Evolutionary conservation across 108 stramenopile genomes (phyloP), one percentile per base, ranked within the genome.

Genomic region (Epipyxis sp.): DNA sequence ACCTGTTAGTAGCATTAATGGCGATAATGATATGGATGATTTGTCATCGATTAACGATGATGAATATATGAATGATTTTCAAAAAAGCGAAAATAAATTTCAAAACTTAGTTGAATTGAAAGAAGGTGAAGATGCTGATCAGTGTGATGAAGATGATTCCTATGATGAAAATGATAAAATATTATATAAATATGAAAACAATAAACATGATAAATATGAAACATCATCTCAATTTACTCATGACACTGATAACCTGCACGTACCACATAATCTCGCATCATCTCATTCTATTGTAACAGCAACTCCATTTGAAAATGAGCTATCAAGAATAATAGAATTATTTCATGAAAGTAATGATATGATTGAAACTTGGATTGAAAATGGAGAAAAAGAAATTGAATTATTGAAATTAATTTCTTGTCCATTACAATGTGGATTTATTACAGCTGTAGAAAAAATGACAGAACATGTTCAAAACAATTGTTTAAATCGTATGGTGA

Each of bases 371-470:
- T 74, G 71, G 71, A 16, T 42, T 34, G 25, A 27, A 6, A 54
- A 25, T 35, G 71, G 41, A 37, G 71, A 39, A 29, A 74, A 74
- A 39, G 71, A 74, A 42, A 6, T 27, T 27, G 71, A 74, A 13
- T 32, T 74, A 42, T 13, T 42, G 3, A 16, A 46, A 39, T 10
- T 57, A 29, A 6, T 74, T 29, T 42, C 50, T 10, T 74, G 71
- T 74, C 13, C 20, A 10, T 20, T 54, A 30, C 6, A 57, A 6
- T 74, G 71, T 74, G 71, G 71, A 3, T 10, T 6, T 3, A 74
- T 54, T 16, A 34, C 6, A 13, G 43, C 37, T 13, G 20, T 6
- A 32, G 71, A 74, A 42, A 6, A 39, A 13, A 74, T 74, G 71
- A 6, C 6, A 30, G 42, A 34, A 42, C 71, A 74, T 37, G 34